phyloP scores from a whole-genome alignment of 371 early-diverging fungal species.

The Mortierella sp. region DNA sequence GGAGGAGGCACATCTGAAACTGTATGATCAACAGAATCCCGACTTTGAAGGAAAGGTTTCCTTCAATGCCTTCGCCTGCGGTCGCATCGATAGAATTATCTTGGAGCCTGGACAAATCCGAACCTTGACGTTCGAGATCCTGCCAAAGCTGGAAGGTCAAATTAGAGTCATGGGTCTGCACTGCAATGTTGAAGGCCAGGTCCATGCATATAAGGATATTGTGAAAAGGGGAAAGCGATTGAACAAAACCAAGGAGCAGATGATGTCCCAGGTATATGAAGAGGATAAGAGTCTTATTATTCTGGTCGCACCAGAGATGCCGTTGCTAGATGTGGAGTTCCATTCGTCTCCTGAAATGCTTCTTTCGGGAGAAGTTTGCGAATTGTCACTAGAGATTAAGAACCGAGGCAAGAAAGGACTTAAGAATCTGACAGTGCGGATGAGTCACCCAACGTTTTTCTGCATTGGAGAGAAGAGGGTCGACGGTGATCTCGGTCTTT shows the following conservation, averaged over 20 bases:
- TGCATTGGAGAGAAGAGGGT: conserved; percentile 69
- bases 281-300: conserved; percentile 79
- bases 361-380: conserved; percentile 87
- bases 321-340: conserved; percentile 83
- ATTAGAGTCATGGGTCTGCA: conserved; percentile 81
- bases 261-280: conserved; percentile 69
- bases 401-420: conserved; percentile 88
- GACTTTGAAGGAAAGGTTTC: conserved; percentile 43
- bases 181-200: conserved; percentile 81
- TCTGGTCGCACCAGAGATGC: conserved; percentile 86
- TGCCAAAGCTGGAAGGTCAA: conserved; percentile 82
- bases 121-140: conserved; percentile 75
- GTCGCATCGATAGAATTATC: conserved; percentile 50
- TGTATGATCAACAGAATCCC: conserved; percentile 52
- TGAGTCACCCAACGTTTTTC: conserved; percentile 91
- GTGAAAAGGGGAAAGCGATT: conserved; percentile 79
- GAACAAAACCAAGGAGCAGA: conserved; percentile 79
- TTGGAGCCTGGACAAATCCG: conserved; percentile 50
- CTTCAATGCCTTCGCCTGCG: conserved; percentile 46
- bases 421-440: conserved; percentile 75
- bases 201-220: conserved; percentile 80
- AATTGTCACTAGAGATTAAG: conserved; percentile 78
- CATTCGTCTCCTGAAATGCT: conserved; percentile 82
- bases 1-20: conserved; percentile 49
- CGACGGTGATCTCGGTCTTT: conserved; percentile 43